Evolutionary conservation across 2,329 filamentous ascomycete species (phyloP).

Genomic region (Calycina herbarum): DNA sequence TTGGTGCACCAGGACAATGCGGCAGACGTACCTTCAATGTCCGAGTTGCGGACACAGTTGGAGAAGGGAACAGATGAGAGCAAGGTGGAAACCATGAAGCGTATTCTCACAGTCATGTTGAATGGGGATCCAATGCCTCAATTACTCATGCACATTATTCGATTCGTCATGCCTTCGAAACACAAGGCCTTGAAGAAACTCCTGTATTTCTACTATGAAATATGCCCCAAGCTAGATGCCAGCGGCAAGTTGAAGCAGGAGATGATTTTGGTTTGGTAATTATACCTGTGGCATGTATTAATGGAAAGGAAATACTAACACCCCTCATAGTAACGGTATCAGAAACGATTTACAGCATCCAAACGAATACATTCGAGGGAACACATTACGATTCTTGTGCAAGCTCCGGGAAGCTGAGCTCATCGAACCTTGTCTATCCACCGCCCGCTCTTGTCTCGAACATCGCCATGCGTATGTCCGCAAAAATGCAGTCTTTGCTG

Average conservation of each 20-base stretch:
- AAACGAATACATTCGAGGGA: conserved; percentile 97
- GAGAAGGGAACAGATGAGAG: conserved; percentile 92
- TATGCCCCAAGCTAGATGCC: conserved; percentile 92
- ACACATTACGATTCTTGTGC: conserved; percentile 95
- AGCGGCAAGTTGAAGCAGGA: conserved; percentile 97
- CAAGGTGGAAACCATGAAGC: conserved; percentile 95
- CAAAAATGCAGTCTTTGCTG: conserved; percentile 95
- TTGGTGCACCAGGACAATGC: conserved; percentile 97
- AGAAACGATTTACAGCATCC: conserved; percentile 95
- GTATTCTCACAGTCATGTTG: conserved; percentile 94
- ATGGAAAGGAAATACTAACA: conserved; percentile 13
- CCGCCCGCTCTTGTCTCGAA: conserved; percentile 87
- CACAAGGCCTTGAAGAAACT: conserved; percentile 97
- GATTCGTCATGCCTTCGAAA: conserved; percentile 99
- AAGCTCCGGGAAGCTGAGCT: conserved; percentile 95
- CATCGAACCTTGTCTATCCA: conserved; percentile 92
- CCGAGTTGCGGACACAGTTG: conserved; percentile 88
- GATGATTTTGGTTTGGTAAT: conserved; percentile 97
- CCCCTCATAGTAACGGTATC: conserved; percentile 78
- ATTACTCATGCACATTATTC: conserved; percentile 98
- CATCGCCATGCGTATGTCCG: conserved; percentile 97
- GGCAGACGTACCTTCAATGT: conserved; percentile 84
- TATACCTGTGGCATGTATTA: not conserved
- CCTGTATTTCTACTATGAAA: conserved; percentile 98
- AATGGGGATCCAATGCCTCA: conserved; percentile 96